A percentile compares a stretch with the other conserved stretches of the same genome.
Evolutionary conservation across 352 stramenopile genomes (phyloP).

Genomic region (Phytophthora citricola): DNA sequence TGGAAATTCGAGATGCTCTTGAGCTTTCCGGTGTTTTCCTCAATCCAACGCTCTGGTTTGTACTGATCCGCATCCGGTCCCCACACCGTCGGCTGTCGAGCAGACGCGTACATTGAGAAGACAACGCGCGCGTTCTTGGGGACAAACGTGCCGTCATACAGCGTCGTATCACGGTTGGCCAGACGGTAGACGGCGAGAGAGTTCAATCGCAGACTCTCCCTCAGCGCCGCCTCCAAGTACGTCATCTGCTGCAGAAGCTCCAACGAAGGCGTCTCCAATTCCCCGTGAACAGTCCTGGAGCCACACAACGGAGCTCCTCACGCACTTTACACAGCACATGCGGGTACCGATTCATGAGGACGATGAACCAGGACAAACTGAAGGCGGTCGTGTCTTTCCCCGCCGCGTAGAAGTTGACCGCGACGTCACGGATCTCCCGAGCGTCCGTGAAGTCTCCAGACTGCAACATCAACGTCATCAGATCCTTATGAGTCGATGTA

Average conservation of each 20-base stretch:
- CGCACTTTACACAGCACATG: conserved; percentile 47
- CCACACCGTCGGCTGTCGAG: conserved; percentile 45
- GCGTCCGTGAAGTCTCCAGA: conserved; percentile 34
- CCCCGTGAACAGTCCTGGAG: conserved; percentile 25
- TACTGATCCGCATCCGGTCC: conserved; percentile 47
- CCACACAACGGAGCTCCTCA: conserved; percentile 41
- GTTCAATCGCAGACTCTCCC: conserved; percentile 60
- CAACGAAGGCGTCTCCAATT: conserved; percentile 25
- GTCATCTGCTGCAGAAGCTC: conserved; percentile 47
- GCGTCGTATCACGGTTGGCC: conserved; percentile 45
- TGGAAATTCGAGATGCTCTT: conserved; percentile 38
- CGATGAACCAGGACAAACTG: conserved; percentile 69
- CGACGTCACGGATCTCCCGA: conserved; percentile 63
- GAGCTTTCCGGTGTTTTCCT: conserved; percentile 27
- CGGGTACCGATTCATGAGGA: conserved; percentile 65
- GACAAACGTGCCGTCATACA: conserved; percentile 59
- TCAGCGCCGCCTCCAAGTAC: conserved; percentile 57
- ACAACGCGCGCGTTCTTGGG: conserved; percentile 26
- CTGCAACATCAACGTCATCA: conserved; percentile 53
- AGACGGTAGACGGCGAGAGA: conserved; percentile 44
- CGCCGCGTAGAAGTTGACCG: conserved; percentile 73
- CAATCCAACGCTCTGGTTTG: conserved; percentile 51
- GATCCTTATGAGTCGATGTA: conserved; percentile 26
- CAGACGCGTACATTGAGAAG: conserved; percentile 33
- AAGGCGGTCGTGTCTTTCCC: conserved; percentile 74